Conservation (phyloP, 2,329 filamentous ascomycete genomes). For the Ascochyta koolunga region DNA sequence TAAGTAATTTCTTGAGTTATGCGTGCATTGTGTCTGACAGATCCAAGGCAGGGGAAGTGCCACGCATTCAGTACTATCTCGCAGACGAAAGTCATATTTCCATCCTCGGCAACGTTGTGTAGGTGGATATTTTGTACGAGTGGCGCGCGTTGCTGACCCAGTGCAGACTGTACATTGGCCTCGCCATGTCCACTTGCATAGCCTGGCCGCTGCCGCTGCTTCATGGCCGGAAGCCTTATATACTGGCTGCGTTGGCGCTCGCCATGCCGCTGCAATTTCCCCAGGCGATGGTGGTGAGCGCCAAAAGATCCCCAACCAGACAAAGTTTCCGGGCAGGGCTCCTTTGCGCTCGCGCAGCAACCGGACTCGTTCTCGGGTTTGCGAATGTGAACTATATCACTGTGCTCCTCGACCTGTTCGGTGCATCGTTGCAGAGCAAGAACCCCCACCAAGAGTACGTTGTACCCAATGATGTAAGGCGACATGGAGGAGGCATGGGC, state of each 20-base stretch:
- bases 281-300: constrained; percentile 70
- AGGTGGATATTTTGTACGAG: constrained; percentile 15
- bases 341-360: constrained; percentile 67
- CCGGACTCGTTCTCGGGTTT: constrained; percentile 74
- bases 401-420: constrained; percentile 75
- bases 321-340: constrained; percentile 65
- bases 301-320: constrained; percentile 62
- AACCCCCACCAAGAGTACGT: constrained; percentile 76
- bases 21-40: constrained; percentile 13
- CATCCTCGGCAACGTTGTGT: constrained; percentile 74
- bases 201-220: constrained; percentile 77
- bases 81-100: constrained; percentile 70
- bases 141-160: constrained; percentile 1
- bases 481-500: constrained; percentile 79
- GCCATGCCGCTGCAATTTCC: constrained; percentile 77
- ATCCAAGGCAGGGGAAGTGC: constrained; percentile 69
- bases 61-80: constrained; percentile 79
- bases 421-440: constrained; percentile 73
- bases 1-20: constrained; percentile 24
- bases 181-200: constrained; percentile 72
- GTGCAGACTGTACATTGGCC: constrained; percentile 66
- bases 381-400: constrained; percentile 78
- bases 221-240: constrained; percentile 78
- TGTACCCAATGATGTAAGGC: constrained; percentile 69
- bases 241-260: constrained; percentile 70